Percentiles rank a stretch among this genome's conserved stretches.
Conservation (phyloP, 495 filamentous ascomycete species). For the Tetracladium setigerum region DNA sequence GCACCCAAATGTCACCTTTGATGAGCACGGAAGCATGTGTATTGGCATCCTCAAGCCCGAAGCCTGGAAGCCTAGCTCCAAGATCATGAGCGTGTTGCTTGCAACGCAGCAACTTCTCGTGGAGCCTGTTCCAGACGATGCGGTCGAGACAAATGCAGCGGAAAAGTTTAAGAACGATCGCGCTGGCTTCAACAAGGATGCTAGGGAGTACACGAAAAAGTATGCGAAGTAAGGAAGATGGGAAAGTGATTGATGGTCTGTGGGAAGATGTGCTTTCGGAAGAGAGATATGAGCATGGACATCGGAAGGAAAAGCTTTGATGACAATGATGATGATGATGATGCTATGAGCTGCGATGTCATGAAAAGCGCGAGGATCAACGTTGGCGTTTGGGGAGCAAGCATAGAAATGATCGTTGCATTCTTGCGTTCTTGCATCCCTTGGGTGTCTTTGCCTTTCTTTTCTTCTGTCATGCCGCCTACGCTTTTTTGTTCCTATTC, state of each 20-base stretch:
- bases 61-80: slow-evolving; percentile 89
- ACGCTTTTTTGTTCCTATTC: too few species aligned
- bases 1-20: slow-evolving; percentile 97
- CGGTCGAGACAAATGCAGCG: slow-evolving; percentile 80
- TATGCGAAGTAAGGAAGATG: slow-evolving; percentile 38
- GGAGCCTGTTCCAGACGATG: slow-evolving; percentile 92
- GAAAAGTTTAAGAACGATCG: slow-evolving; percentile 73
- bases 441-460: too few species aligned
- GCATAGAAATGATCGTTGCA: too few species aligned
- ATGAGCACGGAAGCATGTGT: slow-evolving; percentile 84
- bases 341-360: too few species aligned
- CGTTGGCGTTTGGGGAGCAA: too few species aligned
- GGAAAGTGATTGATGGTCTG: not conserved
- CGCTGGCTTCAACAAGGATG: slow-evolving; percentile 73
- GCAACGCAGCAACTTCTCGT: slow-evolving; percentile 69
- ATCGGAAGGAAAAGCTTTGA: too few species aligned
- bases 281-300: too few species aligned
- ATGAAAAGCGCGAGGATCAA: too few species aligned
- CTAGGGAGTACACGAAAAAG: slow-evolving; percentile 68
- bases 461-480: too few species aligned
- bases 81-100: slow-evolving; percentile 68
- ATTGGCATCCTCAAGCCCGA: slow-evolving; percentile 79
- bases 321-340: too few species aligned
- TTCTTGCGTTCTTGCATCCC: too few species aligned
- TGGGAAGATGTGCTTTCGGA: not conserved